A percentile compares a stretch with the other conserved stretches of the same genome.
These are phyloP conservation scores for Erythrobasidium hasegawianum DNA, from an alignment of 1,284 basidiomycete genomes.

Conservation along the genomic window DNA sequence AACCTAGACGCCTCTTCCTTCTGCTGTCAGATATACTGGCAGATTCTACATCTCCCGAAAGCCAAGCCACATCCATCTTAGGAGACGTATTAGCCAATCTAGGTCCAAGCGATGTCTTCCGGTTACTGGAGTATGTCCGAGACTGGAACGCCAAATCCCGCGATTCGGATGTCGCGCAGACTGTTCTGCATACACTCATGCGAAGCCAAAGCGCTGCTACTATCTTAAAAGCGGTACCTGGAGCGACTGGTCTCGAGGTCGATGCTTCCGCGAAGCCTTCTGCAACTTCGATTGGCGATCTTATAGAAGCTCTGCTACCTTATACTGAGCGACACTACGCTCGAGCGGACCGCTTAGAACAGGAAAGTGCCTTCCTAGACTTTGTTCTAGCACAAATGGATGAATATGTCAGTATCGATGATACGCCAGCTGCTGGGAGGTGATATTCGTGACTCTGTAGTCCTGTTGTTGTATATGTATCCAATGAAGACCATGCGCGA, in stretches of 20 bases:
- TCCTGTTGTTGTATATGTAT: not conserved
- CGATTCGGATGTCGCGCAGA: conserved; percentile 81
- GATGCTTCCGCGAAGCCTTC: not conserved
- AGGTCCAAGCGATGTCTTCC: conserved; percentile 66
- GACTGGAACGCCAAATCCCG: conserved; percentile 92
- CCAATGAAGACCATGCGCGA: not conserved
- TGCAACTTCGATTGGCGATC: conserved; percentile 51
- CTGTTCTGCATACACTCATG: conserved; percentile 74
- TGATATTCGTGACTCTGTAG: not conserved
- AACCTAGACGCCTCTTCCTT: conserved; percentile 78
- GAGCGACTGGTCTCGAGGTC: conserved; percentile 2
- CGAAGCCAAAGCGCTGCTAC: conserved; percentile 35
- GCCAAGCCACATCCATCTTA: conserved; percentile 3
- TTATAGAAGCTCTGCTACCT: conserved; percentile 80
- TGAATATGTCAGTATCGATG: conserved; percentile 16
- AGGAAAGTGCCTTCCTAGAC: conserved; percentile 91
- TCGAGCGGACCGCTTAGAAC: conserved; percentile 77
- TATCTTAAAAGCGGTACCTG: conserved; percentile 19
- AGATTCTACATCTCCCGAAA: conserved; percentile 2
- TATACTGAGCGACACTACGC: conserved; percentile 90
- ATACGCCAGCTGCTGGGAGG: not conserved
- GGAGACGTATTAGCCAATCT: conserved; percentile 67
- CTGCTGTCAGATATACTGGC: conserved; percentile 58
- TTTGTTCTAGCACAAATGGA: conserved; percentile 60
- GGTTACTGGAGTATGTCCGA: conserved; percentile 74